Conservation (phyloP, 192 early-diverging fungal genomes). For the Umbelopsis sp. region DNA sequence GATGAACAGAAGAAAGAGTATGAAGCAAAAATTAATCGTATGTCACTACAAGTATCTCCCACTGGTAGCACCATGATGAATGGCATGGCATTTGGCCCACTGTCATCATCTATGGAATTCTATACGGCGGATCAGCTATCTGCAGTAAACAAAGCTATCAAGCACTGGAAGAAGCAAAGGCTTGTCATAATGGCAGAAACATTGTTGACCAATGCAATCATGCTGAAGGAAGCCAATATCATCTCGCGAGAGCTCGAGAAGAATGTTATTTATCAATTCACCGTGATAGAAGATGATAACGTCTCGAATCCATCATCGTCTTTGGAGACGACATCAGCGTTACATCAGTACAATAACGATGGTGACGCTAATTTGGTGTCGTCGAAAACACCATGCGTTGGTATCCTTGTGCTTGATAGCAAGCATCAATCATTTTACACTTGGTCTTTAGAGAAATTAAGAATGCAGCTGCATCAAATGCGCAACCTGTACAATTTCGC, state of each 20-base stretch:
- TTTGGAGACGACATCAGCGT: slow-evolving; percentile 53
- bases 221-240: slow-evolving; percentile 91
- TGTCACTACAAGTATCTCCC: slow-evolving; percentile 42
- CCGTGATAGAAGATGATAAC: slow-evolving; percentile 67
- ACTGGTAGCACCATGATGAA: slow-evolving; percentile 18
- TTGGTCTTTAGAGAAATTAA: slow-evolving; percentile 47
- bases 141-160: slow-evolving; percentile 42
- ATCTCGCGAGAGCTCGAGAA: slow-evolving; percentile 84
- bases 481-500: slow-evolving; percentile 60
- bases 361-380: slow-evolving; percentile 49
- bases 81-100: slow-evolving; percentile 3
- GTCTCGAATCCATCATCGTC: slow-evolving; percentile 53
- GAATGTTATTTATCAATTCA: slow-evolving; percentile 83
- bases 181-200: slow-evolving; percentile 64
- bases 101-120: slow-evolving; percentile 41
- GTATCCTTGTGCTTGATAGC: slow-evolving; percentile 57
- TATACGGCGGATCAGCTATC: slow-evolving; percentile 49
- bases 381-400: slow-evolving; percentile 53
- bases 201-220: slow-evolving; percentile 67
- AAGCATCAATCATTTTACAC: slow-evolving; percentile 56
- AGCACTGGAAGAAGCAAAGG: slow-evolving; percentile 57
- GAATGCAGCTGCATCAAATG: slow-evolving; percentile 41
- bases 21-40: slow-evolving; percentile 54
- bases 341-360: slow-evolving; percentile 52
- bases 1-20: slow-evolving; percentile 56